These are phyloP conservation scores for Graphium sp. DNA, from an alignment of 2,329 filamentous ascomycete genomes.

Conservation along the genomic window DNA sequence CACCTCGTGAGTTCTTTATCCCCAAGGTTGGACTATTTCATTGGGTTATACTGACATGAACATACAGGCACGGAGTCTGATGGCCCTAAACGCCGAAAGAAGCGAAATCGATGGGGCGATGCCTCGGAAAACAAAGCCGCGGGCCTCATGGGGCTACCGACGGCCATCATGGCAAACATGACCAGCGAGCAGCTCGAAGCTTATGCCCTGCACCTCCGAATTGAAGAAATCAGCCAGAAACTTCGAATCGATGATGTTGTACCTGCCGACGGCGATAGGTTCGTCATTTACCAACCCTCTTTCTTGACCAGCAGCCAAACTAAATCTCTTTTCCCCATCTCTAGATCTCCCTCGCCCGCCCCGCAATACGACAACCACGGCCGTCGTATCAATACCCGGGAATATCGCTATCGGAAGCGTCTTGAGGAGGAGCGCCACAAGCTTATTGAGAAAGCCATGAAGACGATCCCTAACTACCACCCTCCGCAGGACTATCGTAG, in stretches of 20 bases:
- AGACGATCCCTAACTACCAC: slow-evolving; percentile 98
- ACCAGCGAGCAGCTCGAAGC: slow-evolving; percentile 96
- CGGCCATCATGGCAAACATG: slow-evolving; percentile 93
- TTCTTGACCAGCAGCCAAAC: slow-evolving; percentile 1
- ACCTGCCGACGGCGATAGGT: slow-evolving; percentile 91
- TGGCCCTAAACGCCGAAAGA: slow-evolving; percentile 81
- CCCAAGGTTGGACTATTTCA: neutral
- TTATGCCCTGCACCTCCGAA: slow-evolving; percentile 88
- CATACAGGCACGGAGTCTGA: slow-evolving; percentile 39
- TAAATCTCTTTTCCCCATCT: slow-evolving; percentile 7
- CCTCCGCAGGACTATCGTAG: slow-evolving; percentile 96
- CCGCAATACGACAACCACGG: slow-evolving; percentile 99
- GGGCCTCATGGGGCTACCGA: slow-evolving; percentile 91
- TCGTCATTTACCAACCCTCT: slow-evolving; percentile 17
- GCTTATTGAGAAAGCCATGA: slow-evolving; percentile 97
- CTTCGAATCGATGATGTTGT: slow-evolving; percentile 98
- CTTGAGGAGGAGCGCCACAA: slow-evolving; percentile 99
- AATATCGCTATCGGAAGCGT: slow-evolving; percentile 94
- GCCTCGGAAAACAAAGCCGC: slow-evolving; percentile 96
- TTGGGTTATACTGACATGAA: slow-evolving; percentile 11
- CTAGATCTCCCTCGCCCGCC: slow-evolving; percentile 81
- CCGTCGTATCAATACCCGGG: slow-evolving; percentile 96
- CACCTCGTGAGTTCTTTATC: slow-evolving; percentile 42
- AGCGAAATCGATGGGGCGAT: slow-evolving; percentile 97
- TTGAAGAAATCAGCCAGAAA: slow-evolving; percentile 99